Evolutionary conservation across 192 early-diverging fungal species (phyloP).

Genomic region (Entomortierella beljakovae): DNA sequence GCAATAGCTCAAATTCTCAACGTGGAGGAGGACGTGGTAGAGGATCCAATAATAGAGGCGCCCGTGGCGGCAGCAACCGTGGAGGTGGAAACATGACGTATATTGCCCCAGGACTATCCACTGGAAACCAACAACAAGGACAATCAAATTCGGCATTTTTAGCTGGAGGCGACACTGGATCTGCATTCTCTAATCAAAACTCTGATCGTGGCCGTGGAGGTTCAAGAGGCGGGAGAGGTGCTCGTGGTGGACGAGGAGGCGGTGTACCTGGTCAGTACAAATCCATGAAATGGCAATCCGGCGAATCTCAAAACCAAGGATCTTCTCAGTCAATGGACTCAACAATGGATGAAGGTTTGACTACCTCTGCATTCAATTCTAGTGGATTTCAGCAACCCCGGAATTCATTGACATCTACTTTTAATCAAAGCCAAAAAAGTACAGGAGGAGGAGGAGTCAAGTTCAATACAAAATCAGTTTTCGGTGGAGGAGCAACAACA

Average conservation of each 20-base stretch:
- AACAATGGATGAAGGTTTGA: not conserved
- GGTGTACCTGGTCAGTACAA: slow-evolving; percentile 18
- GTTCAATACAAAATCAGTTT: not conserved
- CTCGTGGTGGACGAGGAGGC: no score
- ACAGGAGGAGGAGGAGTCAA: not conserved
- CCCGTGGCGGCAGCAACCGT: slow-evolving; percentile 16
- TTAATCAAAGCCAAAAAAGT: not conserved
- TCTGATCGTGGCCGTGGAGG: slow-evolving; percentile 13
- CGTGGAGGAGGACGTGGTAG: slow-evolving; percentile 21
- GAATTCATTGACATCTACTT: no score
- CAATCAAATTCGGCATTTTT: slow-evolving; percentile 4
- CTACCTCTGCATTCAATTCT: slow-evolving; percentile 1
- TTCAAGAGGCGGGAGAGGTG: no score
- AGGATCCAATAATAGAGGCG: slow-evolving; percentile 22
- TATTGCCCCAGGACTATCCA: slow-evolving; percentile 20
- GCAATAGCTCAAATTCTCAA: not conserved
- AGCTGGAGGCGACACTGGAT: not conserved
- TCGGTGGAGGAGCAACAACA: not conserved
- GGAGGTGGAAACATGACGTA: slow-evolving; percentile 40
- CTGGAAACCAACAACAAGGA: not conserved
- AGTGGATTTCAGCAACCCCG: not conserved
- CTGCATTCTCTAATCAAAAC: slow-evolving; percentile 1
- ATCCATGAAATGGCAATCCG: slow-evolving; percentile 32
- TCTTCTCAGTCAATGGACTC: slow-evolving; percentile 4
- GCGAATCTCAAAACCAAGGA: not conserved